phyloP scores from a whole-genome alignment of 352 stramenopile species.

The Globisporangium canariense region DNA sequence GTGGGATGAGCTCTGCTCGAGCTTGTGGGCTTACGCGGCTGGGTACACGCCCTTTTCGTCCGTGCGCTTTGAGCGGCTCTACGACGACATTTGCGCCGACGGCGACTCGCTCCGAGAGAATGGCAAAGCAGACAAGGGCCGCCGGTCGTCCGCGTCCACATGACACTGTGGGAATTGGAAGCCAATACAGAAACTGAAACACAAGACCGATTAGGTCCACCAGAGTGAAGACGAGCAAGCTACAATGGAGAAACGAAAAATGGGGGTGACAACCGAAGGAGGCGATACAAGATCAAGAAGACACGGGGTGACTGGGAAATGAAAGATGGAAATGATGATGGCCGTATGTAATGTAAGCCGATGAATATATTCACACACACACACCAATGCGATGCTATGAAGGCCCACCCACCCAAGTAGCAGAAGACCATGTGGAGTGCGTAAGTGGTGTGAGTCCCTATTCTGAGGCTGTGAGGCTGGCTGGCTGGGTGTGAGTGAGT shows the following conservation, averaged over 20 bases:
- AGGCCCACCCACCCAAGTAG: background rate
- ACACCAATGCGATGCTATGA: conserved; percentile 10
- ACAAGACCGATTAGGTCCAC: background rate
- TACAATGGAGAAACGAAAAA: conserved; percentile 4
- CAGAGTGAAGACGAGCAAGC: background rate
- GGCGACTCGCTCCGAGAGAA: conserved; percentile 36
- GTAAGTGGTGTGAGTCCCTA: background rate
- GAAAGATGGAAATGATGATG: conserved; percentile 3
- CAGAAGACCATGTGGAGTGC: background rate
- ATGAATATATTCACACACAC: conserved; percentile 17
- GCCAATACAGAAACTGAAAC: background rate
- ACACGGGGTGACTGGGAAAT: background rate
- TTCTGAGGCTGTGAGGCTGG: background rate
- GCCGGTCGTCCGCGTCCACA: conserved; percentile 13
- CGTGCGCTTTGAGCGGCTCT: conserved; percentile 77
- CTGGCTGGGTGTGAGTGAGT: background rate
- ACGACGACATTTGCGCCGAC: conserved; percentile 83
- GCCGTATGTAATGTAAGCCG: conserved; percentile 17
- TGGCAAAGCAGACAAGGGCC: conserved; percentile 1
- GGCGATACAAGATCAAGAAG: background rate
- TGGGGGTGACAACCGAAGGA: conserved; percentile 1
- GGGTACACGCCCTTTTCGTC: conserved; percentile 73
- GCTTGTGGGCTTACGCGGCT: conserved; percentile 77
- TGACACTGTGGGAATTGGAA: conserved; percentile 11
- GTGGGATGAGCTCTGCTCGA: conserved; percentile 75